A percentile compares a stretch with the other conserved stretches of the same genome.
phyloP scores from a whole-genome alignment of 2,329 filamentous ascomycete genomes.

The Hymenoscyphus infarciens region DNA sequence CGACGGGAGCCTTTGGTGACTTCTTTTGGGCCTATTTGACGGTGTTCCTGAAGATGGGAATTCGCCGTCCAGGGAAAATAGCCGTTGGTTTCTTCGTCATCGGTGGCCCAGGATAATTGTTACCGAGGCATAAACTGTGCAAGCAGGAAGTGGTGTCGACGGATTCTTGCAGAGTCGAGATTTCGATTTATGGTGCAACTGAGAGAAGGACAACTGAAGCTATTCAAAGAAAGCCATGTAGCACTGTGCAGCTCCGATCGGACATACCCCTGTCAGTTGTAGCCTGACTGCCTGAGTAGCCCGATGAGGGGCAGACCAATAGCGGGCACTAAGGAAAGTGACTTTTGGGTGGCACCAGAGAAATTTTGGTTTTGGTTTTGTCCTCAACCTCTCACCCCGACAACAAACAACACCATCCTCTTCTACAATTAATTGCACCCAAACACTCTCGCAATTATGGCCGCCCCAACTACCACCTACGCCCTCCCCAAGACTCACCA shows the following conservation, averaged over 20 bases:
- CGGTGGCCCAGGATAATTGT: too few species aligned
- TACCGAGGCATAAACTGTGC: too few species aligned
- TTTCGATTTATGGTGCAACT: neutral
- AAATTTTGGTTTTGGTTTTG: neutral
- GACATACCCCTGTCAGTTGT: neutral
- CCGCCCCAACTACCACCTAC: constrained; percentile 40
- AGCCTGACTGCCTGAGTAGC: neutral
- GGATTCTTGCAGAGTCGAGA: too few species aligned
- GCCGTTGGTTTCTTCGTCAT: too few species aligned
- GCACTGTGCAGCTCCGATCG: neutral
- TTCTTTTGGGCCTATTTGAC: too few species aligned
- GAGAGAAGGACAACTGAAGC: neutral
- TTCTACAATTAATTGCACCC: constrained; percentile 8
- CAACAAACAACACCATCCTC: neutral
- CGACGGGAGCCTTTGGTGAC: too few species aligned
- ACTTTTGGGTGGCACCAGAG: neutral
- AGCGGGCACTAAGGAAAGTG: neutral
- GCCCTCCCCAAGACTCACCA: constrained; percentile 63
- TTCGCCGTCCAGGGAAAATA: too few species aligned
- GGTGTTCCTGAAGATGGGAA: too few species aligned
- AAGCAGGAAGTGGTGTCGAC: too few species aligned
- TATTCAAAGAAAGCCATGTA: too few species aligned
- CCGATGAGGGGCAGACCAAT: neutral
- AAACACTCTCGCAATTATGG: constrained; percentile 22
- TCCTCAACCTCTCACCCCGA: neutral